Evolutionary conservation across 2,329 filamentous ascomycete genomes (phyloP), one percentile per base, ranked within the genome.

Genomic region (Chlorencoelia australis): DNA sequence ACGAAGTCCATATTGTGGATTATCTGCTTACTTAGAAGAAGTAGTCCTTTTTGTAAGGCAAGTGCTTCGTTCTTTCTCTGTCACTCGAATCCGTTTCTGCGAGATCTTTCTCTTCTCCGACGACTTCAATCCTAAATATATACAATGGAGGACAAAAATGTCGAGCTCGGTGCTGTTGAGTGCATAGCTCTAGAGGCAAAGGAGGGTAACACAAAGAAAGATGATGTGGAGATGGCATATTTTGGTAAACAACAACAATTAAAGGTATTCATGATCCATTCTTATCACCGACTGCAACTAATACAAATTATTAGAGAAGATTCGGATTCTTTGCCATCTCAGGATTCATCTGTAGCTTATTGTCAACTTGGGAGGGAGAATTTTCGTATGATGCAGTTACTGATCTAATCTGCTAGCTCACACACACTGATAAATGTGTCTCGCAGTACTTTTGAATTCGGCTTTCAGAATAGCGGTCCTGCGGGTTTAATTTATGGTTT

Each of bases 281-380:
- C 11, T 4, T 28, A 9, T n/a, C 5, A 22, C 17, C 8, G 18
- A 26, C 9, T n/a, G 13, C 5, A 22, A n/a, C 7, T 20, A 9
- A 8, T 7, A 14, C 14, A 18, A 19, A 35, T 30, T 8, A 5
- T 14, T 26, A 60, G 50, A 46, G 60, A 31, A 61, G 58, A 41
- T 65, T 64, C 44, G 53, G 57, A 5, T 61, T 61, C 37, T 45
- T 60, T 35, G 57, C 55, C 7, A 64, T 60, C 15, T 50, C 64
- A 16, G 61, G 60, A 7, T 66, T 65, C 40, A 56, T 58, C 1
- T 59, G 58, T 30, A 61, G 62, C 16, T 47, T 63, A 17, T 59
- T 63, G 48, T 56, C 58, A 11, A 64, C 62, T 5, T 66, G 62
- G 62, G 62, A 65, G 44, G 54, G 57, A 30, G 50, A 41, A 25